Conservation (phyloP, 768 basidiomycete genomes). For the Cystofilobasidium ferigula region DNA sequence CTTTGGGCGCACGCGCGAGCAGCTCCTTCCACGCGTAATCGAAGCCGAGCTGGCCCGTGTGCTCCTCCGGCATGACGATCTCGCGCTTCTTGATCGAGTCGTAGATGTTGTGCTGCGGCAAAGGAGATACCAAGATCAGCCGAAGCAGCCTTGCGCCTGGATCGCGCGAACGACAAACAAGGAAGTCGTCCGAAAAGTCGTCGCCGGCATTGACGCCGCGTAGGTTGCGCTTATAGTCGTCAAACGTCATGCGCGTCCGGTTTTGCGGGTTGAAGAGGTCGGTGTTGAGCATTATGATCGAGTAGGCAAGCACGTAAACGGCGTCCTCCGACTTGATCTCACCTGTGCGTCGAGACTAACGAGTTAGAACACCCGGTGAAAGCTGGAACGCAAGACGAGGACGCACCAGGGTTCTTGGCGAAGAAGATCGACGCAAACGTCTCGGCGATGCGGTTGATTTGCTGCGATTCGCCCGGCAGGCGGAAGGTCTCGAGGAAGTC, state of each 20-base stretch:
- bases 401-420: constrained; percentile 64
- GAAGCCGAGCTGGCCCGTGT: constrained; percentile 89
- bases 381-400: background rate
- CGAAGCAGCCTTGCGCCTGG: background rate
- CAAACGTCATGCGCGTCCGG: constrained; percentile 91
- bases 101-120: constrained; percentile 65
- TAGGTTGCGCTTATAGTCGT: constrained; percentile 84
- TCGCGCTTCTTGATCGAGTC: constrained; percentile 89
- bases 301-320: constrained; percentile 84
- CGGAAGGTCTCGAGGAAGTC: constrained; percentile 87
- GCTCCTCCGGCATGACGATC: constrained; percentile 96
- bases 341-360: constrained; percentile 42
- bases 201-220: constrained; percentile 78
- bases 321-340: constrained; percentile 87
- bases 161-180: constrained; percentile 46
- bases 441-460: constrained; percentile 85
- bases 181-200: constrained; percentile 73
- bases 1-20: constrained; percentile 63
- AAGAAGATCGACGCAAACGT: constrained; percentile 88
- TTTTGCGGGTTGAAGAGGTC: constrained; percentile 86
- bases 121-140: constrained; percentile 3
- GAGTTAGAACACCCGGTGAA: background rate
- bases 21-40: constrained; percentile 99
- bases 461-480: constrained; percentile 87
- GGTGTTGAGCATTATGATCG: constrained; percentile 96